Percentiles rank a stretch among this genome's conserved stretches.
phyloP scores from a whole-genome alignment of 139 green algal species.

The Chlorella sp. region DNA sequence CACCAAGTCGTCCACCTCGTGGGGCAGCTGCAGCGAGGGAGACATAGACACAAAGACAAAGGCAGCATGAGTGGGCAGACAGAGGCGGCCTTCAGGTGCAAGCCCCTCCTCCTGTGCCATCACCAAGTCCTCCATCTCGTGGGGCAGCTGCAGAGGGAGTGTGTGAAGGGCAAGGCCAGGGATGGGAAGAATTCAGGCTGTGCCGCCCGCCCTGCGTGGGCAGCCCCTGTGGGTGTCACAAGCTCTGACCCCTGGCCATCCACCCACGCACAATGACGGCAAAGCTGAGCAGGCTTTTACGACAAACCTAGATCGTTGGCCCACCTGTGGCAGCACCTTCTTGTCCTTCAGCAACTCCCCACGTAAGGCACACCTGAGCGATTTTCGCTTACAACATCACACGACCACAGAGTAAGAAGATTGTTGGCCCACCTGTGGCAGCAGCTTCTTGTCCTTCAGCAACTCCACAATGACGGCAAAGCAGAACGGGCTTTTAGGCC shows the following conservation, averaged over 20 bases:
- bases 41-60: neutral
- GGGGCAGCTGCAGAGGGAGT: neutral
- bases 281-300: too few relatives aligned
- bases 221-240: neutral
- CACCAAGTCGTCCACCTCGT: conserved; percentile 87
- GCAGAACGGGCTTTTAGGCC: too few relatives aligned
- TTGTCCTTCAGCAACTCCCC: conserved; percentile 96
- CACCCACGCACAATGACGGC: too few relatives aligned
- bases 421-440: conserved; percentile 70
- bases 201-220: too few relatives aligned
- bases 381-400: too few relatives aligned
- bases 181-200: neutral
- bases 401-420: too few relatives aligned
- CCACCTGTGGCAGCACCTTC: conserved; percentile 71
- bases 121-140: conserved; percentile 11
- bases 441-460: conserved; percentile 86
- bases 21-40: neutral
- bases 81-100: too few relatives aligned
- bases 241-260: too few relatives aligned
- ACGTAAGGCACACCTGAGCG: too few relatives aligned
- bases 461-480: too few relatives aligned
- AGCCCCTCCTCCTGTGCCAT: neutral
- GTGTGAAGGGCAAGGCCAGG: too few relatives aligned
- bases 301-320: too few relatives aligned
- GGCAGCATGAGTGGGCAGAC: neutral